These are phyloP conservation scores for Zarea fungicola DNA, from an alignment of 2,329 filamentous ascomycete genomes.

Conservation along the genomic window DNA sequence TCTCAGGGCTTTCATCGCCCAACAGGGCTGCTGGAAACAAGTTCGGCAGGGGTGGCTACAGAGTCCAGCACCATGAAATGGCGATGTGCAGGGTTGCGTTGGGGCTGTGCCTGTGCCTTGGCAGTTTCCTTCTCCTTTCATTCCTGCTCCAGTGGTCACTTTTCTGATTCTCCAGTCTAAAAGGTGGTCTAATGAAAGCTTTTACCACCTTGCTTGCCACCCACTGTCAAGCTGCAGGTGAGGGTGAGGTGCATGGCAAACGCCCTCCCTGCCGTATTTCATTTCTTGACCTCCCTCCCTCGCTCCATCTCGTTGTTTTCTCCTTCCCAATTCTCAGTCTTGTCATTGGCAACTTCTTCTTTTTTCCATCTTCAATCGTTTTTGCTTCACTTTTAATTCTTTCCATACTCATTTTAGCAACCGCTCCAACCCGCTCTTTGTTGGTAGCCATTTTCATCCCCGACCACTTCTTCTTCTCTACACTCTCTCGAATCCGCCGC, in stretches of 20 bases:
- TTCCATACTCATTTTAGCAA: constrained; percentile 9
- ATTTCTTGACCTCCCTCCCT: constrained; percentile 9
- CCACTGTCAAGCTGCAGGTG: too few relatives aligned
- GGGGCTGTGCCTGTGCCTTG: constrained; percentile 4
- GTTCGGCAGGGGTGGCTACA: background rate
- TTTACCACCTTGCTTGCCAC: too few relatives aligned
- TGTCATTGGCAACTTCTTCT: constrained; percentile 15
- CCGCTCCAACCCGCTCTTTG: constrained; percentile 32
- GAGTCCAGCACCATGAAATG: background rate
- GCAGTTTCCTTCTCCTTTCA: constrained; percentile 4
- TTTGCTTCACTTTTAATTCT: constrained; percentile 19
- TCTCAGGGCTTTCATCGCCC: background rate
- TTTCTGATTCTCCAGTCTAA: background rate
- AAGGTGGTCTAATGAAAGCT: too few relatives aligned
- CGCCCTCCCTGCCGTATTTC: constrained; percentile 9
- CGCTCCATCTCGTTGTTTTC: constrained; percentile 15
- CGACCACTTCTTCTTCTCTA: constrained; percentile 14
- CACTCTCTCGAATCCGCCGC: constrained; percentile 17
- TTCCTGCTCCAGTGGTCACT: background rate
- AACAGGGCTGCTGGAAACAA: background rate
- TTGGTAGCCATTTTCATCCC: constrained; percentile 26
- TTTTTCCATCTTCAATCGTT: constrained; percentile 15
- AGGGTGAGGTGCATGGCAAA: too few relatives aligned
- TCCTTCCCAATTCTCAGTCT: constrained; percentile 10
- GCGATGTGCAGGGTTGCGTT: background rate